Evolutionary conservation across 768 basidiomycete species (phyloP), one percentile per base, ranked within the genome.

Genomic region (Russula brevipes): DNA sequence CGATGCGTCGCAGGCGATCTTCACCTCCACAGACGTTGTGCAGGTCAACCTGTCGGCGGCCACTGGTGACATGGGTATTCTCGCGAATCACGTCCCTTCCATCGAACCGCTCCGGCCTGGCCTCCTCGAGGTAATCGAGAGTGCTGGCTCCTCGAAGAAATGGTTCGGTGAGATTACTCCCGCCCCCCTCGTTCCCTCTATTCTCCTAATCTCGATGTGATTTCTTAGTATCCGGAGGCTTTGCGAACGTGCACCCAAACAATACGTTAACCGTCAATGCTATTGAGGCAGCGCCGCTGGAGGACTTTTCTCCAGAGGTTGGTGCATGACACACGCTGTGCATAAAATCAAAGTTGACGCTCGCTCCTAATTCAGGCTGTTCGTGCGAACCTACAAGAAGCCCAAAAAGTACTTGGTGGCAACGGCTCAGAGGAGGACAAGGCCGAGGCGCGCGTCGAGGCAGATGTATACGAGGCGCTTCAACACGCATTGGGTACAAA

Each of bases 61-160:
- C 59, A 87, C 92, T 3, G 97, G 97, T 72, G 95, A 98, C 77
- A 98, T 98, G 94, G 97, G 97, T 81, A 91, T 99, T 70, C 87
- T 99, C 64, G 93, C 96, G 70, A 97, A 96, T 82, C 97, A 99
- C 78, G 94, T 98, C 59, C 89, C 97, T 36, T 90, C 94, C n/a
- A 89, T 98, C 62, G 97, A 99, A 76, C 82, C 96, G 53, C 82
- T 99, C 59, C 90, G 91, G 72, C 89, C 97, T 46, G 97, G 97
- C 73, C 81, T 98, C 61, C 80, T 99, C 57, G 97, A 99, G 77
- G 88, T 99, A 69, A 85, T 98, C 68, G 96, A 98, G 78, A 78
- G 85, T 11, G 81, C 79, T 56, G 83, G 82, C 72, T 75, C 80
- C 42, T 83, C 87, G 61, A 95, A 97, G 83, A 98, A 96, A 80